Percentiles rank a stretch among this genome's conserved stretches.
phyloP scores from a whole-genome alignment of 1,284 basidiomycete genomes.

The Puccinia polysora region DNA sequence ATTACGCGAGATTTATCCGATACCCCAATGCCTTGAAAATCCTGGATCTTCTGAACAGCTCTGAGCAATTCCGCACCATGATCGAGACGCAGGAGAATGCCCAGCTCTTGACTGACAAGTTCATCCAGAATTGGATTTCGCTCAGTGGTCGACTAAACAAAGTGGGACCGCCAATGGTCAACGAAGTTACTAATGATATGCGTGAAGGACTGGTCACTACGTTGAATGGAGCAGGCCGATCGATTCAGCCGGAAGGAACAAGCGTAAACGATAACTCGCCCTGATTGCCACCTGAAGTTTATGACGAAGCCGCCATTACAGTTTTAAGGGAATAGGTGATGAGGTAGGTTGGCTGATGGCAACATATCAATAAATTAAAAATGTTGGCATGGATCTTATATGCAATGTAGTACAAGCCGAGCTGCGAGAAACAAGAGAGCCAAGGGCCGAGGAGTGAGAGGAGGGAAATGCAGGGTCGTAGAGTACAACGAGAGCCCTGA shows the following conservation, averaged over 20 bases:
- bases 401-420: neutral
- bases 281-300: neutral
- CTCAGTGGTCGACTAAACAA: slow-evolving; percentile 38
- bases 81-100: slow-evolving; percentile 32
- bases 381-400: neutral
- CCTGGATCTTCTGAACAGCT: slow-evolving; percentile 31
- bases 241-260: neutral
- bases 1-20: slow-evolving; percentile 29
- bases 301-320: no score
- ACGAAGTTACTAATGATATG: neutral
- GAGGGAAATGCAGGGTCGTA: no score
- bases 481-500: no score
- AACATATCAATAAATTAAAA: neutral
- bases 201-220: neutral
- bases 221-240: neutral
- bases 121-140: slow-evolving; percentile 38
- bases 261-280: slow-evolving; percentile 21
- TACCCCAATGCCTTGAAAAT: slow-evolving; percentile 29
- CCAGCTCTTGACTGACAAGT: slow-evolving; percentile 30
- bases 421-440: neutral
- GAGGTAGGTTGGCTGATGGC: neutral
- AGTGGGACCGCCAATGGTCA: neutral
- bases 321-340: no score
- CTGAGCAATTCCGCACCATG: slow-evolving; percentile 19
- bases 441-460: neutral